Conservation (phyloP, 345 rosid genomes). For the Dipteronia dyeriana region DNA sequence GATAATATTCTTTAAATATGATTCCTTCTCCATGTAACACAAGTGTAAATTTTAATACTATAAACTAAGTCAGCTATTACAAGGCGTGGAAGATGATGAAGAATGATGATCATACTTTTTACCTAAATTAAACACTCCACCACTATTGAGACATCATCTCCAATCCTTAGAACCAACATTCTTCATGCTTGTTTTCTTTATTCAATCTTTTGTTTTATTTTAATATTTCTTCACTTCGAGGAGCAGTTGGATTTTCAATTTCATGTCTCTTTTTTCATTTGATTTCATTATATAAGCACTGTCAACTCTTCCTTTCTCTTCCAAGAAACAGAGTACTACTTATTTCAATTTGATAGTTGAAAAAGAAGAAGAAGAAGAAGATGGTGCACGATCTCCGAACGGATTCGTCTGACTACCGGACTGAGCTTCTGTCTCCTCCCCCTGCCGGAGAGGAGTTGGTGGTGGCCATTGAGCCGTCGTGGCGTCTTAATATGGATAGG, state of each 20-base stretch:
- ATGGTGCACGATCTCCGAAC: slow-evolving; percentile 31
- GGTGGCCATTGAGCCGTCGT: slow-evolving; percentile 30
- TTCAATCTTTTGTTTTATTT: not conserved
- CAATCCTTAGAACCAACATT: slow-evolving; percentile 19
- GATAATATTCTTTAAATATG: not conserved
- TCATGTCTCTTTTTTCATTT: not conserved
- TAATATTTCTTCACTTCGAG: not conserved
- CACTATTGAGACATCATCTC: not conserved
- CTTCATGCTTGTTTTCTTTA: slow-evolving; percentile 19
- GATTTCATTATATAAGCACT: slow-evolving; percentile 2
- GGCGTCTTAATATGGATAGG: slow-evolving; percentile 48
- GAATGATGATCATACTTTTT: not conserved
- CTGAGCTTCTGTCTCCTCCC: slow-evolving; percentile 51
- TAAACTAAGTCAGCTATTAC: not conserved
- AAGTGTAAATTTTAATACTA: not conserved
- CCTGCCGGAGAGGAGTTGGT: slow-evolving; percentile 21
- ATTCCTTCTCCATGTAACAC: slow-evolving; percentile 24
- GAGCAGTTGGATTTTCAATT: slow-evolving; percentile 14
- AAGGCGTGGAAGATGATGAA: not conserved
- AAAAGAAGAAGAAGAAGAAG: not conserved
- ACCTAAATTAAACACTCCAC: slow-evolving; percentile 3
- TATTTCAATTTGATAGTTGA: not conserved
- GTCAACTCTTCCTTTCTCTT: not conserved
- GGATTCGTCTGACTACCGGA: slow-evolving; percentile 43
- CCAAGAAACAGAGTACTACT: slow-evolving; percentile 1